Evolutionary conservation across 192 early-diverging fungal species (phyloP).

Genomic region (Coemansia sp.): DNA sequence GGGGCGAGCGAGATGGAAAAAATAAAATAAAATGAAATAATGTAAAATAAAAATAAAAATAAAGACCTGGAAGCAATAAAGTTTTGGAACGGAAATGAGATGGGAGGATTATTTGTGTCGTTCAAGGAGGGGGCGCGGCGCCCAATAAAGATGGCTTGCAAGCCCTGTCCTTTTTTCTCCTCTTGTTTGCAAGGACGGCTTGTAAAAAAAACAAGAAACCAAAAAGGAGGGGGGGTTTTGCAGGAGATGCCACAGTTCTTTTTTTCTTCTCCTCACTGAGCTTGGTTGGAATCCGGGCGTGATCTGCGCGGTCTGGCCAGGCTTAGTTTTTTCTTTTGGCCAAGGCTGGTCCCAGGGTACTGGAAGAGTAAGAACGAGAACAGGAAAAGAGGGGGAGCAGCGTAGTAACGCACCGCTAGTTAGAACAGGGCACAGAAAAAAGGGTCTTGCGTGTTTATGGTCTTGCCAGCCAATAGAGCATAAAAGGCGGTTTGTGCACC

Average conservation of each 20-base stretch:
- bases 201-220: not conserved
- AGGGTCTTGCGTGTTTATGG: too few species aligned
- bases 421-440: too few species aligned
- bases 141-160: conserved; percentile 2
- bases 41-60: not conserved
- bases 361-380: not conserved
- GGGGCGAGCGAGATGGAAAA: conserved; percentile 6
- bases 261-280: not conserved
- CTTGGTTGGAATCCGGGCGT: too few species aligned
- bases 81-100: conserved; percentile 5
- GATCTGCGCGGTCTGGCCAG: not conserved
- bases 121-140: not conserved
- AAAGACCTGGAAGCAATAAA: not conserved
- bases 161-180: too few species aligned
- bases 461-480: not conserved
- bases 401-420: too few species aligned
- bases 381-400: too few species aligned
- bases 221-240: not conserved
- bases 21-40: conserved; percentile 2
- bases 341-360: not conserved
- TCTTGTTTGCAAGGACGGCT: not conserved
- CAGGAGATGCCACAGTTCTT: not conserved
- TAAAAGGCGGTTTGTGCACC: not conserved
- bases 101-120: not conserved
- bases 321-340: not conserved